Conservation (phyloP, 306 rosid species). For the cucumber (Cucumis sativus) region Cucumber_9930_V3 NC_026657.2:6419501-6420000, state of each 20-base stretch:
- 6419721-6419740: slow-evolving; percentile 31
- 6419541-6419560: too few relatives aligned
- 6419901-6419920: not conserved
- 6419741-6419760: slow-evolving; percentile 9
- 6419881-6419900: not conserved
- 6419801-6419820: slow-evolving; percentile 34
- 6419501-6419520: too few relatives aligned
- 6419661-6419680: slow-evolving; percentile 44
- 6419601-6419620: too few relatives aligned
- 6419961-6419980: not conserved
- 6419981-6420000: not conserved
- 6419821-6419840: slow-evolving; percentile 52
- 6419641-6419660: not conserved
- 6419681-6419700: slow-evolving; percentile 19
- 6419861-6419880: not conserved
- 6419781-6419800: slow-evolving; percentile 2
- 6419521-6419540: too few relatives aligned
- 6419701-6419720: slow-evolving; percentile 79
- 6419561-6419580: too few relatives aligned
- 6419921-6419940: not conserved
- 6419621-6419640: not conserved
- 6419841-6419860: slow-evolving; percentile 55
- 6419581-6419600: too few relatives aligned
- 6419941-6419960: too few relatives aligned
- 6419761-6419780: slow-evolving; percentile 23